A percentile compares a stretch with the other conserved stretches of the same genome.
These are phyloP conservation scores for Plasmodium blacklocki DNA, from an alignment of 169 alveolate genomes.

Conservation along the genomic window DNA sequence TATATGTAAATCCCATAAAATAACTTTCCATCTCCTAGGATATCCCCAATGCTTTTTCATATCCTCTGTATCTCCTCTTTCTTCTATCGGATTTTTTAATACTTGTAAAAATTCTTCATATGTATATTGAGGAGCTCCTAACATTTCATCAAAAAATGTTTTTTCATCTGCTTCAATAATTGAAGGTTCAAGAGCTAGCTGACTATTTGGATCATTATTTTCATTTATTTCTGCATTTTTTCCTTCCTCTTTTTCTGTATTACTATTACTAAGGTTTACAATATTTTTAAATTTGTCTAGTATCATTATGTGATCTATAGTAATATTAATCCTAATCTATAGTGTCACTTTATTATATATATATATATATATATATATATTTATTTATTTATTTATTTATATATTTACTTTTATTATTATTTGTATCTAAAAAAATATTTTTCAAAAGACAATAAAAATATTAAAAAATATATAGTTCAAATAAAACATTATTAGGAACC, in stretches of 20 bases:
- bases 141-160: conserved; percentile 79
- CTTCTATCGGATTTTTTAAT: conserved; percentile 76
- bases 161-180: conserved; percentile 65
- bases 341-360: background rate
- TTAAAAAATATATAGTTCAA: too few relatives aligned
- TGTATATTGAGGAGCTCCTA: conserved; percentile 82
- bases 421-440: background rate
- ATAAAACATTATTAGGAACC: too few relatives aligned
- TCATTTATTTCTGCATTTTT: conserved; percentile 40
- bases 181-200: conserved; percentile 9
- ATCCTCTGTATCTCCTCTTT: conserved; percentile 81
- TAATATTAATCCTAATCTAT: background rate
- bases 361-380: background rate
- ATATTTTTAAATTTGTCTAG: conserved; percentile 52
- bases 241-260: conserved; percentile 26
- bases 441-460: too few relatives aligned
- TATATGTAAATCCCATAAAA: conserved; percentile 80
- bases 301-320: conserved; percentile 8
- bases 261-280: conserved; percentile 31
- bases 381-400: background rate
- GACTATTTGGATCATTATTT: conserved; percentile 29
- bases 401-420: background rate
- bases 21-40: conserved; percentile 84
- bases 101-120: conserved; percentile 83
- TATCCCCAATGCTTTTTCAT: conserved; percentile 84